A percentile compares a stretch with the other conserved stretches of the same genome.
These are phyloP conservation scores for Fistulifera pelliculosa DNA, from an alignment of 108 stramenopile species.

Conservation along the genomic window DNA sequence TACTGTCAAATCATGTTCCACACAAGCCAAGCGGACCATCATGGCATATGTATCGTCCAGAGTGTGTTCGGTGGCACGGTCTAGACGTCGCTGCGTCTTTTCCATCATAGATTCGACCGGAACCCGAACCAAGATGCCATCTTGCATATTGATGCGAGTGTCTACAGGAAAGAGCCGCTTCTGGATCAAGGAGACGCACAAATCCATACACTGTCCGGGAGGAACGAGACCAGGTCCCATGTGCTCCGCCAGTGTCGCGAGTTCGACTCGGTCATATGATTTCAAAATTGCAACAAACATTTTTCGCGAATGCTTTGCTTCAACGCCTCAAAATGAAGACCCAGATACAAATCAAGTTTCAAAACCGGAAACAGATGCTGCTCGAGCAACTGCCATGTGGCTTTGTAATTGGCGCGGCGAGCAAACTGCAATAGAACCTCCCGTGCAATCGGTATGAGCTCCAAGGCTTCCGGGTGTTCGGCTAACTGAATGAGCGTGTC, in stretches of 20 bases:
- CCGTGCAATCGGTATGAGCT: constrained; percentile 27
- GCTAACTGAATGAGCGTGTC: constrained; percentile 32
- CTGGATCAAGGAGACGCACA: constrained; percentile 30
- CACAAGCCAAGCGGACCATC: constrained; percentile 43
- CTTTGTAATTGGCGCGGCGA: constrained; percentile 21
- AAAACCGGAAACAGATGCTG: constrained; percentile 2
- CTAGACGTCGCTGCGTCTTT: constrained; percentile 4
- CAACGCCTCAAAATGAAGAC: constrained; percentile 26
- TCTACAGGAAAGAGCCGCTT: constrained; percentile 3
- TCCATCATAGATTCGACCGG: constrained; percentile 1
- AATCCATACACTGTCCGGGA: constrained; percentile 13
- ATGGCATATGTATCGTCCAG: constrained; percentile 40
- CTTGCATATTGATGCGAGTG: constrained; percentile 20
- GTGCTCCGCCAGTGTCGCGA: constrained; percentile 41
- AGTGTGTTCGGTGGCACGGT: constrained; percentile 13
- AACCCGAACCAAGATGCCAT: constrained; percentile 9
- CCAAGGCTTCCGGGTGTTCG: constrained; percentile 45
- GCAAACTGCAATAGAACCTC: constrained; percentile 25
- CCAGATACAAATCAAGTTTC: constrained; percentile 33
- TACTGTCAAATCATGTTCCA: constrained; percentile 26
- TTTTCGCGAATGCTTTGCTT: constrained; percentile 41
- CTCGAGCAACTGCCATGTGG: constrained; percentile 20
- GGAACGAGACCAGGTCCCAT: constrained; percentile 25
- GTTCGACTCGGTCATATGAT: constrained; percentile 51
- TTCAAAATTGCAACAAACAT: constrained; percentile 57